Conservation (phyloP, 257 asterid species). For the Solanum piurae region DNA sequence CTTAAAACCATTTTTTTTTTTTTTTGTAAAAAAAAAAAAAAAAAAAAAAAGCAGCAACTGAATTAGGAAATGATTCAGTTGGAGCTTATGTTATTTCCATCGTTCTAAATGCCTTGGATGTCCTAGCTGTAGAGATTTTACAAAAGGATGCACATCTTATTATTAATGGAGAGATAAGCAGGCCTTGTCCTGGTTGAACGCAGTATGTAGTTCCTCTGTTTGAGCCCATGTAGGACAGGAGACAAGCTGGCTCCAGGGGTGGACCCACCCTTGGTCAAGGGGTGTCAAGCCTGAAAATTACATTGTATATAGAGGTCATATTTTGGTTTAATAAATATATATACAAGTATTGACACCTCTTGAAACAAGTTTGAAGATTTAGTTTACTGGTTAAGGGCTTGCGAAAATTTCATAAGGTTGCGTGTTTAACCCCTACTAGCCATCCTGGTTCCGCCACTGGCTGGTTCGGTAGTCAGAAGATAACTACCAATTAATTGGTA, state of each 20-base stretch:
- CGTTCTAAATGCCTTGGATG: slow-evolving; percentile 96
- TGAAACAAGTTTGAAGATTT: not conserved
- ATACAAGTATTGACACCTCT: not conserved
- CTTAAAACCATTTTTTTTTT: no score
- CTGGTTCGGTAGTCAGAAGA: slow-evolving; percentile 73
- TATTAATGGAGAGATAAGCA: slow-evolving; percentile 51
- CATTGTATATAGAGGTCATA: not conserved
- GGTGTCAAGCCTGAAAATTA: no score
- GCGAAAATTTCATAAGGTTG: not conserved
- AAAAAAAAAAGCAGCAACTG: slow-evolving; percentile 25
- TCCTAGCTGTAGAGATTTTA: slow-evolving; percentile 87
- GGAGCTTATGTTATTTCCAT: slow-evolving; percentile 94
- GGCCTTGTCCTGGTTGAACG: slow-evolving; percentile 72
- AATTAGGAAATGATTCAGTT: slow-evolving; percentile 78
- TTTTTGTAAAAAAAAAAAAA: no score
- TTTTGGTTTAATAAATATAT: not conserved
- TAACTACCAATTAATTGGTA: slow-evolving; percentile 83
- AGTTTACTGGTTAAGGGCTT: not conserved
- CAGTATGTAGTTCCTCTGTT: slow-evolving; percentile 86
- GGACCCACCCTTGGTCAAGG: not conserved
- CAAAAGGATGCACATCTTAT: slow-evolving; percentile 87
- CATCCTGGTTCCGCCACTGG: not conserved
- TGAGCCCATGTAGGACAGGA: slow-evolving; percentile 92
- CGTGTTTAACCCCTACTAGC: not conserved
- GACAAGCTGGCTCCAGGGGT: slow-evolving; percentile 54